phyloP scores from a whole-genome alignment of 2,329 filamentous ascomycete genomes.

The Ceratocystis harringtonii region DNA sequence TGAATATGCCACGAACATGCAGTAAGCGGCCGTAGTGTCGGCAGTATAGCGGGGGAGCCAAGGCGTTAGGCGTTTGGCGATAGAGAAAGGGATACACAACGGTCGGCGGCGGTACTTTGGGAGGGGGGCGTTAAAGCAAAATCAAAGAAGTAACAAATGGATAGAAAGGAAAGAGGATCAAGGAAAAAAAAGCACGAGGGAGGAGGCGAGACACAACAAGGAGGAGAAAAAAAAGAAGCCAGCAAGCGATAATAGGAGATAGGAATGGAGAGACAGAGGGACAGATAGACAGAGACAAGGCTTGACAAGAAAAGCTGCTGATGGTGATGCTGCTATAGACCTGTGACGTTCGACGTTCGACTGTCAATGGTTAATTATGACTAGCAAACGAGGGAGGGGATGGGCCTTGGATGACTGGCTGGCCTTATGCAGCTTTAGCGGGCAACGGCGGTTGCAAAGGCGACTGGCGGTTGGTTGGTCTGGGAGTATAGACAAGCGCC shows the following conservation, averaged over 20 bases:
- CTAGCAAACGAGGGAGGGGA: constrained; percentile 10
- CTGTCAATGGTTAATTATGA: neutral
- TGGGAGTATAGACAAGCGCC: neutral
- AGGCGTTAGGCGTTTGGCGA: no score
- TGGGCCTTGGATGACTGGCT: constrained; percentile 11
- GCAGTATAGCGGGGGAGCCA: no score
- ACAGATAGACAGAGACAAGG: neutral
- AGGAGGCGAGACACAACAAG: neutral
- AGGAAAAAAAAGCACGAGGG: constrained; percentile 3
- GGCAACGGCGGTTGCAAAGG: neutral
- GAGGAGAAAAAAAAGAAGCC: neutral
- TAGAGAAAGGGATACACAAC: no score
- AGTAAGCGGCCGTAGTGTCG: no score
- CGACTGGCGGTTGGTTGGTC: neutral
- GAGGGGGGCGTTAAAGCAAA: neutral
- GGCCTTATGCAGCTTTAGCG: constrained; percentile 1
- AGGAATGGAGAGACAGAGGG: neutral
- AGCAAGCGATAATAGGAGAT: constrained; percentile 1
- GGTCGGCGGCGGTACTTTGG: no score
- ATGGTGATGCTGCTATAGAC: no score
- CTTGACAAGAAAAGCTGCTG: neutral
- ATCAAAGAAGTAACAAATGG: neutral
- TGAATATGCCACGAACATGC: no score
- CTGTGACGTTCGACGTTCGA: no score
- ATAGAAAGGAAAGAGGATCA: neutral